Evolutionary conservation across 2,329 filamentous ascomycete species (phyloP).

Genomic region (Cladosporium sp.): DNA sequence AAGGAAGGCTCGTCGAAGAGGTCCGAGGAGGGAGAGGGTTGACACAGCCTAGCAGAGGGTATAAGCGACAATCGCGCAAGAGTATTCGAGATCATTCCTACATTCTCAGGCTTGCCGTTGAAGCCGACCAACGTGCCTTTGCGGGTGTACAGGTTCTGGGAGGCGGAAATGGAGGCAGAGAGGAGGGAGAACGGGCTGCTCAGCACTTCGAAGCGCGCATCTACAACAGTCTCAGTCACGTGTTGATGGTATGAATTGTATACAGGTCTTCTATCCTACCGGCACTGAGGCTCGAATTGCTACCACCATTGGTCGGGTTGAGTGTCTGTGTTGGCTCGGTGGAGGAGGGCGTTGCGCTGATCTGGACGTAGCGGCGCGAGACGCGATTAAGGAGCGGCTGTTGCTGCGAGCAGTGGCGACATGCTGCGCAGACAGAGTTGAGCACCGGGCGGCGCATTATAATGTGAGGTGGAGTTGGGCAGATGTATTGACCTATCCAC

Average conservation of each 20-base stretch:
- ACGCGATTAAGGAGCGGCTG: conserved; percentile 2
- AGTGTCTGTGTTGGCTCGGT: conserved; percentile 40
- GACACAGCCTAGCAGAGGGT: conserved; percentile 68
- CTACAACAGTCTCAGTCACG: conserved; percentile 48
- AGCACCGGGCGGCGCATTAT: conserved; percentile 35
- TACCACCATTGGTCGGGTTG: conserved; percentile 31
- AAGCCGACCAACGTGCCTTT: conserved; percentile 88
- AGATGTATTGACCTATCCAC: neutral
- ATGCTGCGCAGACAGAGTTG: conserved; percentile 30
- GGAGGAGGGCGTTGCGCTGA: conserved; percentile 46
- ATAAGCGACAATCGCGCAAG: conserved; percentile 12
- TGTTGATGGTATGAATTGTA: neutral
- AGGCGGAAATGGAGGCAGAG: conserved; percentile 88
- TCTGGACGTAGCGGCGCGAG: conserved; percentile 44
- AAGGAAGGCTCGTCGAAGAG: conserved; percentile 73
- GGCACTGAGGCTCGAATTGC: conserved; percentile 21
- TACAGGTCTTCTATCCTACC: conserved; percentile 20
- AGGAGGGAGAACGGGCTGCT: conserved; percentile 91
- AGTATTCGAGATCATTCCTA: conserved; percentile 37
- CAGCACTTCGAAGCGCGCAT: conserved; percentile 92
- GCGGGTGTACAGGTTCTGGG: conserved; percentile 88
- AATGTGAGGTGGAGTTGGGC: neutral
- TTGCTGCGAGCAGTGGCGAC: conserved; percentile 24
- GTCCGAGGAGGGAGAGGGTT: conserved; percentile 82
- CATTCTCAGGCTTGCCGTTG: conserved; percentile 87